Evolutionary conservation across 768 basidiomycete genomes (phyloP).

Genomic region (Paxillus involutus): DNA sequence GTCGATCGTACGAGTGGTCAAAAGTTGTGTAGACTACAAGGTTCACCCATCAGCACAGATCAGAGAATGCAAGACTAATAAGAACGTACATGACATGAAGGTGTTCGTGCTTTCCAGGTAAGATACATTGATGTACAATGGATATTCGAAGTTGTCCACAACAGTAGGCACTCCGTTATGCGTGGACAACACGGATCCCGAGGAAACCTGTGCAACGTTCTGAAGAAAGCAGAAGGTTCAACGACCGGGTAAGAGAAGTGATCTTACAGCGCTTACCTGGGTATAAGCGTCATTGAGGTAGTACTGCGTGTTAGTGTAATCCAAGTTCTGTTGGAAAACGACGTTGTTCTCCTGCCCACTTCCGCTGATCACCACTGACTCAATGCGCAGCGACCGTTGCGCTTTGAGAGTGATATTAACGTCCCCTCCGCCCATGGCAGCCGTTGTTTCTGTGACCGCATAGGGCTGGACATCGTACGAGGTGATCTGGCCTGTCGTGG

Average conservation of each 20-base stretch:
- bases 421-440: constrained; percentile 42
- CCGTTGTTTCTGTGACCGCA: constrained; percentile 50
- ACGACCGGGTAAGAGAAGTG: neutral
- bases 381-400: constrained; percentile 55
- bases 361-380: constrained; percentile 59
- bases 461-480: constrained; percentile 57
- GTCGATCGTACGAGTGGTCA: constrained; percentile 70
- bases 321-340: constrained; percentile 58
- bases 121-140: constrained; percentile 44
- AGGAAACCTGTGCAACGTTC: constrained; percentile 51
- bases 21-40: constrained; percentile 49
- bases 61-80: neutral
- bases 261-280: constrained; percentile 33
- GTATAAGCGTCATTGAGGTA: constrained; percentile 47
- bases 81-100: constrained; percentile 15
- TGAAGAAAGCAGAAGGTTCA: constrained; percentile 17
- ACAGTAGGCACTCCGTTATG: constrained; percentile 47
- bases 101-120: constrained; percentile 31
- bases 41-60: neutral
- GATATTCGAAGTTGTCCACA: constrained; percentile 54
- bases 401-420: constrained; percentile 65
- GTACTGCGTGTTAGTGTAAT: constrained; percentile 62
- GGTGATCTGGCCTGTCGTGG: constrained; percentile 69
- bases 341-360: constrained; percentile 58
- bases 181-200: constrained; percentile 45